Base-by-base conservation (phyloP, 495 filamentous ascomycete genomes). In the Acidiella bohemica region DNA sequence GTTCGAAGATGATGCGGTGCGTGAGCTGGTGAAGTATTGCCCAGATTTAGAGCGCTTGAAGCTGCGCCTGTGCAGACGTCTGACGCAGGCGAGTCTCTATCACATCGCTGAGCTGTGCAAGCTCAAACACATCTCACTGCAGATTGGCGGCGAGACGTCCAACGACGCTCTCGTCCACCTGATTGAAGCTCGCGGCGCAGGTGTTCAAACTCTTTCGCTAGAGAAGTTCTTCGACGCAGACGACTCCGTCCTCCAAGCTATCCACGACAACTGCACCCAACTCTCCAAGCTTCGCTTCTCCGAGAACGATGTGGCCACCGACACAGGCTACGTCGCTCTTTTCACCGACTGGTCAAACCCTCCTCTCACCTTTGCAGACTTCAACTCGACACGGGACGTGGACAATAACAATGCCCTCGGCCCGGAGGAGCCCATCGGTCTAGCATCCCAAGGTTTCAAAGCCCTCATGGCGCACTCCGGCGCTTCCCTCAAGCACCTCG, bases 391-490 rank as follows among this genome's bases (percentile, higher is more conserved):
- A 41, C 76, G 84, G 22, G 72, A 84, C 47, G 51, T 86, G 20
- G 84, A 93, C 48, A 70, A 79, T 44, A 52, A 65, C 16, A 84
- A 80, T 50, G 68, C 74, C 1, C 62, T 76, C 43, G 75, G 73
- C 1, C 72, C 70, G 4, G 50, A 55, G 24, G 55, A 61, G 13
- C 62, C 71, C 14, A 59, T 81, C 22, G 84, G 84, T 13, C 71
- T 93, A 39, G 81, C 75, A 31, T 78, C 75, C 8, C 54, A 66
- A 27, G 84, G 81, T 0, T 87, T 95, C 58, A 50, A 66, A 32
- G 78, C 84, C 1, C 57, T 93, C 36, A 93, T 95, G 81, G 60
- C 60, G n/a, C 86, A 93, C 53, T 93, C 85, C 0, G 80, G 81
- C 26, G 47, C 54, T 6, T 59, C 51, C 8, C 59, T 94, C 1